Conservation (phyloP, 306 rosid genomes). For the Cyamopsis tetragonoloba region DNA sequence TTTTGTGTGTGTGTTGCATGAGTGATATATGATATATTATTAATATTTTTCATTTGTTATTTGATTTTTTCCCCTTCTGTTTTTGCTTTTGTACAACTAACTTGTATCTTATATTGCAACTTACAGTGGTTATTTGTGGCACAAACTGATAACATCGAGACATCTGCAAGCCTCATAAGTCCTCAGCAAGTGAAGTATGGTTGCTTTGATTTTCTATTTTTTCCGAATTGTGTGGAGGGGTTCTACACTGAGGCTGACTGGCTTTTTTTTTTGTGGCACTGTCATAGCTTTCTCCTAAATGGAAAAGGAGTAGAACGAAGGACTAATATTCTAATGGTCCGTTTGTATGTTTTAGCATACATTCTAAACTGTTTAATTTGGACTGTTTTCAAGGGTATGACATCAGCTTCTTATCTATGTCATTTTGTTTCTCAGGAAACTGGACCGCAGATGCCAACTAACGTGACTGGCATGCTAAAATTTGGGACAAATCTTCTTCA, state of each 20-base stretch:
- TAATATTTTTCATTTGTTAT: not conserved
- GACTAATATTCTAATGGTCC: slow-evolving; percentile 55
- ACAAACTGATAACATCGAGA: slow-evolving; percentile 70
- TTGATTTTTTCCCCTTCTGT: not conserved
- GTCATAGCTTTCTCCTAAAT: slow-evolving; percentile 81
- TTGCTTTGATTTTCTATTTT: slow-evolving; percentile 5
- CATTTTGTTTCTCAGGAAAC: slow-evolving; percentile 53
- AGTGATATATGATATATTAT: not conserved
- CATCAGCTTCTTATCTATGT: slow-evolving; percentile 16
- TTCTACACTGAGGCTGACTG: slow-evolving; percentile 32
- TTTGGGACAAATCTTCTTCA: slow-evolving; percentile 89
- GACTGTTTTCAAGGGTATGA: slow-evolving; percentile 19
- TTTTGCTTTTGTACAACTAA: not conserved
- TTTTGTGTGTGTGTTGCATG: too few relatives aligned
- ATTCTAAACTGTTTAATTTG: slow-evolving; percentile 9
- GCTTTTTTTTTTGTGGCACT: slow-evolving; percentile 12
- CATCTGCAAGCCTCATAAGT: slow-evolving; percentile 79
- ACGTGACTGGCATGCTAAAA: slow-evolving; percentile 61
- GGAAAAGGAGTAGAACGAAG: slow-evolving; percentile 71
- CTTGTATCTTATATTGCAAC: slow-evolving; percentile 9
- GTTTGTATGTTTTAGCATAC: slow-evolving; percentile 26
- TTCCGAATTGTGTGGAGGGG: not conserved
- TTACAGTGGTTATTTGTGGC: slow-evolving; percentile 76
- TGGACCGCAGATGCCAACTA: slow-evolving; percentile 89
- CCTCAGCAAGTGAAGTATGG: slow-evolving; percentile 87